Base-by-base conservation (phyloP, 345 rosid genomes). In the Heritiera littoralis region DNA sequence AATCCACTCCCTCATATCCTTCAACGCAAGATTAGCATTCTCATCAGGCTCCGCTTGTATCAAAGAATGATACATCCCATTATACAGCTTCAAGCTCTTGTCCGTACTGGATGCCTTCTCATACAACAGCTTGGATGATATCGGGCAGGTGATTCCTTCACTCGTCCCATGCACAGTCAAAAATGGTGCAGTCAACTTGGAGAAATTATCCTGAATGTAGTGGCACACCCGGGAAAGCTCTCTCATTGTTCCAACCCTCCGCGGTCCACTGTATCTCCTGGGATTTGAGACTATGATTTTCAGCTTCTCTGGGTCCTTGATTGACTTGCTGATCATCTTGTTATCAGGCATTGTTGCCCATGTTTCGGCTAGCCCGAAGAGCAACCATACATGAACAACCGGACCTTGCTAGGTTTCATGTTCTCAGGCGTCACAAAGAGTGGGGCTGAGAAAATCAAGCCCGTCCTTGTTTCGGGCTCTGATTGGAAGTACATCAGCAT, bases 1-100 rank as follows among this genome's bases (percentile, higher is more conserved):
- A 52, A 95, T 95, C 99, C 99, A 93, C 78, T 92, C 98, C 83
- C 97, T 88, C 99, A 90, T 96, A 72, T 96, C 99, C 78, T 84
- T 90, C 87, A 96, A 79, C 15, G 93, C 97, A 41, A 89, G 80
- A 61, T 84, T 69, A 13, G 90, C 97, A 72, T 86, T 87, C 84
- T 92, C 97, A 52, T 93, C 97, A 1, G 97, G 92, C 89, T 96
- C 99, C 13, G 98, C 98, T 77, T 96, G 97, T 28, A 96, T 83
- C 85, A 96, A 79, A 0, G 98, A 96, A 83, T 92, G 99, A 75
- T 90, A 92, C 98, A 96, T 93, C n/a, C 95, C 99, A 28, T 91
- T 98, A 43, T 96, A 96, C 1, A 93, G 8, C 84, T 92, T 96
- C 86, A 96, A 65, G 78, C 88, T 90, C 89, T 92, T 96, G 82